Base-by-base conservation (phyloP, 257 asterid genomes). In the Jacaranda copaia region DNA sequence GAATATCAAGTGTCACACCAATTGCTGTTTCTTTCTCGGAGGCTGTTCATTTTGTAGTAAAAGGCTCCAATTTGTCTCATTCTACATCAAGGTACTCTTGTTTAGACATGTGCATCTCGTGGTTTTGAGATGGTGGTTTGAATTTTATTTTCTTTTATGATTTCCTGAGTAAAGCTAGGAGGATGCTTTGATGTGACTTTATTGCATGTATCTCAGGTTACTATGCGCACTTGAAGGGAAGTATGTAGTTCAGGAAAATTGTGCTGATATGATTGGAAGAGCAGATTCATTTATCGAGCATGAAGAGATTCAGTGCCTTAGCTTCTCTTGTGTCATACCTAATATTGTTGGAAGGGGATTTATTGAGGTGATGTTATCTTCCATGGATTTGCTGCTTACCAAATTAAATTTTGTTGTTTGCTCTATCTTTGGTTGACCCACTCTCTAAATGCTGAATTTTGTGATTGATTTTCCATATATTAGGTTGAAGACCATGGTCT, bases 401-500 rank as follows among this genome's bases (percentile, higher is more conserved):
- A 13, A 32, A 39, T 49, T 36, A 18, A 40, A 0, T 35, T 10
- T 42, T 13, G 6, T 39, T 8, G 42, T 62, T 56, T 53, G 12
- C 66, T 61, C 10, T 25, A 25, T 25, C 32, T 25, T 25, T 25
- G 32, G 32, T 25, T 19, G 49, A 3, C 51, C 3, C 59, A 25
- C 48, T 57, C 45, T 60, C 73, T n/a, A 45, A 58, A 63, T 18
- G 15, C 63, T 69, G 56, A 82, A n/a, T 61, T 6, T 73, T 43
- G 43, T 52, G 40, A 8, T 13, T 61, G 43, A 61, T 53, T 58
- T 20, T 52, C 38, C 18, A 3, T 20, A 8, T 64, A 19, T 62
- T 81, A 94, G 98, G 90, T 94, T 56, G 99, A 94, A 79, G 99
- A 94, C 83, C 84, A 85, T 38, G 90, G 92, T 68, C 86, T 94